Conservation (phyloP, 2,329 filamentous ascomycete genomes). For the Dothistroma pini region DNA sequence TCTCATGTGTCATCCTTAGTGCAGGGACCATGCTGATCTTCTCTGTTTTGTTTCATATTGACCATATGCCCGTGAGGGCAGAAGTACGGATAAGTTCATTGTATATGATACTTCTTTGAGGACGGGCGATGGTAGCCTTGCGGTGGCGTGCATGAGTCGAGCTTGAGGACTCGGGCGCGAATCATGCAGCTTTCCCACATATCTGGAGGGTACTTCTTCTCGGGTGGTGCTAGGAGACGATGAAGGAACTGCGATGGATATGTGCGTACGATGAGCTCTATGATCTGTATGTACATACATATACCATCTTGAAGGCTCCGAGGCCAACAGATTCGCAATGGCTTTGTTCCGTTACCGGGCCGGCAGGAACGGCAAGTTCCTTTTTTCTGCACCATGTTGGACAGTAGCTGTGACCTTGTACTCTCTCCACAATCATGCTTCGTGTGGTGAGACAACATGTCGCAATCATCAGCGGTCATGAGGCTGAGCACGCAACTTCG, state of each 20-base stretch:
- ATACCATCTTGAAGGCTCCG: background rate
- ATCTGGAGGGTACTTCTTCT: background rate
- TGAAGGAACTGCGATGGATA: too few relatives aligned
- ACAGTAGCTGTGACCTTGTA: background rate
- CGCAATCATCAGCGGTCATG: slow-evolving; percentile 10
- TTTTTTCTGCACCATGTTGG: background rate
- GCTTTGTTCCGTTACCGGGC: background rate
- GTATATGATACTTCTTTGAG: background rate
- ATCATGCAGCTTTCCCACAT: background rate
- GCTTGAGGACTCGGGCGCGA: background rate
- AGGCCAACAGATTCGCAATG: background rate
- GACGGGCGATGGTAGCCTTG: background rate
- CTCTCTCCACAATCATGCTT: background rate
- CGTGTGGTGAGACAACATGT: background rate
- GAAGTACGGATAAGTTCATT: background rate
- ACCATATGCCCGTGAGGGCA: background rate
- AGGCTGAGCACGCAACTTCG: slow-evolving; percentile 13
- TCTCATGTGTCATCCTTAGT: slow-evolving; percentile 88
- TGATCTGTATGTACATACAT: background rate
- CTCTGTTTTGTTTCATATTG: background rate
- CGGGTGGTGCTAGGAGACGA: background rate
- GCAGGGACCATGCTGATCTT: slow-evolving; percentile 50
- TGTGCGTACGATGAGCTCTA: background rate
- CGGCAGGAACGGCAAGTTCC: background rate
- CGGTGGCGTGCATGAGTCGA: background rate